Conservation (phyloP, 305 asterid species). For the Fraxinus latifolia region DNA sequence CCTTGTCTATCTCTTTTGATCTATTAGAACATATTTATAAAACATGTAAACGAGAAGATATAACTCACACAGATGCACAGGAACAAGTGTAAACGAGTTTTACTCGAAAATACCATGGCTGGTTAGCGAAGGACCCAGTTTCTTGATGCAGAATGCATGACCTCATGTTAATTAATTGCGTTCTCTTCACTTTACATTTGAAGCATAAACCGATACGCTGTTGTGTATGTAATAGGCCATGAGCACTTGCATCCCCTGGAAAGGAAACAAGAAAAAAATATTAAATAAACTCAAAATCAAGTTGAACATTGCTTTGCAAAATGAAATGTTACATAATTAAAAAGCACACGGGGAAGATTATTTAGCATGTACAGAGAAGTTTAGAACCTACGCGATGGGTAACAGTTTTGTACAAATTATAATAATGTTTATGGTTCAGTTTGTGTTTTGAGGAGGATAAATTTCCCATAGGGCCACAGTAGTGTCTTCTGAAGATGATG, state of each 20-base stretch:
- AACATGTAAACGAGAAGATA: neutral
- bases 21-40: neutral
- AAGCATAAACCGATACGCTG: neutral
- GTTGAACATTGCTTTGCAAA: neutral
- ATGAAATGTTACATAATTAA: neutral
- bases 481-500: conserved; percentile 79
- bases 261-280: neutral
- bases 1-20: neutral
- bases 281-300: neutral
- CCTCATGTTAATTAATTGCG: neutral
- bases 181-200: neutral
- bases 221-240: neutral
- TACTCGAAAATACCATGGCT: neutral
- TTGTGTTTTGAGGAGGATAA: conserved; percentile 58
- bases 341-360: neutral
- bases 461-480: conserved; percentile 88
- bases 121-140: neutral
- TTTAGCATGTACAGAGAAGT: neutral
- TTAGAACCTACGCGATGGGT: neutral
- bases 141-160: neutral
- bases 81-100: neutral
- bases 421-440: neutral
- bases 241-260: neutral
- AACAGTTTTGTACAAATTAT: neutral
- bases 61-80: neutral